Conservation (phyloP, 768 basidiomycete genomes). For the Lactarius pseudohatsudake region DNA sequence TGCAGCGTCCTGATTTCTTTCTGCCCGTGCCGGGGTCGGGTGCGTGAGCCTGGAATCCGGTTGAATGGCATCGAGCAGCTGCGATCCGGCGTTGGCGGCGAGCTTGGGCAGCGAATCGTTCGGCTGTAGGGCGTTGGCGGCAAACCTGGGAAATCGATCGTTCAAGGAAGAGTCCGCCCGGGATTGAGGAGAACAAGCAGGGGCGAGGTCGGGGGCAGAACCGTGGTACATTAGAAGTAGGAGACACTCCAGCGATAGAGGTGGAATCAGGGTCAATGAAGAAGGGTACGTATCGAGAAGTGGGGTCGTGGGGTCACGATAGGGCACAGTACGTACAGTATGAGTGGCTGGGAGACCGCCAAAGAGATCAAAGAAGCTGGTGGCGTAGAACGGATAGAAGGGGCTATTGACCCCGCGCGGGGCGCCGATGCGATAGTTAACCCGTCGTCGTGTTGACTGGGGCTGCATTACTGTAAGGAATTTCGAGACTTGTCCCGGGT, state of each 20-base stretch:
- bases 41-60: not conserved
- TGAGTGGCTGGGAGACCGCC: not conserved
- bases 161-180: not conserved
- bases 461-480: not conserved
- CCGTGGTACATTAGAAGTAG: no score
- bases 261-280: not conserved
- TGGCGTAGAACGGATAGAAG: not conserved
- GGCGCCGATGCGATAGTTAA: not conserved
- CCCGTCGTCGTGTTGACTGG: not conserved
- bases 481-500: not conserved
- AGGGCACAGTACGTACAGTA: not conserved
- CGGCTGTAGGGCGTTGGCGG: not conserved
- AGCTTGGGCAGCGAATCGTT: not conserved
- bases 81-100: not conserved
- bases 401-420: not conserved
- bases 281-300: not conserved
- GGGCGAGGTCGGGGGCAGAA: not conserved
- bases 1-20: not conserved
- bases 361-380: not conserved
- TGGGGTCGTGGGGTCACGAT: not conserved
- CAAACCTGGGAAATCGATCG: not conserved
- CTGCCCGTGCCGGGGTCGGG: not conserved
- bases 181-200: constrained; percentile 6
- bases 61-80: not conserved
- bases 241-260: not conserved